These are phyloP conservation scores for Linderniella brevidens DNA, from an alignment of 257 asterid species.

Conservation along the genomic window DNA sequence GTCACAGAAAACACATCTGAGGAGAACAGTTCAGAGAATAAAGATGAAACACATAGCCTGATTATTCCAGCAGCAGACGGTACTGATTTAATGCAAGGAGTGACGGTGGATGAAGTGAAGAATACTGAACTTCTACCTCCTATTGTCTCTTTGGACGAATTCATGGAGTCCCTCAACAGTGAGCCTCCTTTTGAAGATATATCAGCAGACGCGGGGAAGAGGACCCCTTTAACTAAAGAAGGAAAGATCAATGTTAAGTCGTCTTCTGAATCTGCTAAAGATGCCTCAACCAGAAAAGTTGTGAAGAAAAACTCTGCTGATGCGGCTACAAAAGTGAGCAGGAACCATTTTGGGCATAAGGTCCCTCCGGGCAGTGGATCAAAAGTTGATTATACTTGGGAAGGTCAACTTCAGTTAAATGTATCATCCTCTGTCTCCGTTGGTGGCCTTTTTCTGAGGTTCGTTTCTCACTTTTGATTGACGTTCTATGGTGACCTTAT, in stretches of 20 bases:
- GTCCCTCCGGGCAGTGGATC: constrained; percentile 14
- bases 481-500: background rate
- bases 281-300: constrained; percentile 20
- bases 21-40: constrained; percentile 29
- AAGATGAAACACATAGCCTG: constrained; percentile 44
- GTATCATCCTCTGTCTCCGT: constrained; percentile 42
- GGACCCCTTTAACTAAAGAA: constrained; percentile 15
- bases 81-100: constrained; percentile 88
- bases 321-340: constrained; percentile 11
- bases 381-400: constrained; percentile 40
- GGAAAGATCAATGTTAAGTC: constrained; percentile 21
- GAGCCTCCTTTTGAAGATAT: constrained; percentile 83
- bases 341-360: constrained; percentile 13
- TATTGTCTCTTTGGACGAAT: constrained; percentile 81
- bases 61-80: constrained; percentile 75
- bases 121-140: constrained; percentile 82
- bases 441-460: constrained; percentile 58
- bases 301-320: constrained; percentile 15
- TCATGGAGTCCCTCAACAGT: constrained; percentile 87
- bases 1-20: constrained; percentile 24
- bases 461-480: constrained; percentile 6
- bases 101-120: constrained; percentile 83
- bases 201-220: constrained; percentile 29
- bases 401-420: constrained; percentile 58
- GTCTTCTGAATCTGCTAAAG: constrained; percentile 23